These are phyloP conservation scores for Sequoiadendron giganteum DNA, from an alignment of 75 land plant genomes.

Conservation along the genomic window DNA sequence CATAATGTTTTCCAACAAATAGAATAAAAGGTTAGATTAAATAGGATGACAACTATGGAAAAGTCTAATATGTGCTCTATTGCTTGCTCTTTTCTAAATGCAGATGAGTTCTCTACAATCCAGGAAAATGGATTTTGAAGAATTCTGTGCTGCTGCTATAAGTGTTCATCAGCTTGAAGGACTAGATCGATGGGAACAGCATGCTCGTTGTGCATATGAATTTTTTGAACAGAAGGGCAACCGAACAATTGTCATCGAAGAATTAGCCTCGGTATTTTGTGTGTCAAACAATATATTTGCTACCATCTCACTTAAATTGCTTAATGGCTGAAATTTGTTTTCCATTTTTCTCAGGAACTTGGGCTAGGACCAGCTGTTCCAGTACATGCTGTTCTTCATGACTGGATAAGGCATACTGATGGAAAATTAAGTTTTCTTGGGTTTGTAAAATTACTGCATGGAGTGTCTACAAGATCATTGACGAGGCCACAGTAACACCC, in stretches of 20 bases:
- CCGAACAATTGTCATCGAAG: slow-evolving; percentile 82
- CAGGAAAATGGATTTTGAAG: slow-evolving; percentile 86
- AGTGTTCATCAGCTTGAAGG: slow-evolving; percentile 93
- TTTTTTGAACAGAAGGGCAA: slow-evolving; percentile 93
- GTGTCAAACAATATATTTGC: not conserved
- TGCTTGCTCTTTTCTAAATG: not conserved
- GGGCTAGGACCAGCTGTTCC: slow-evolving; percentile 72
- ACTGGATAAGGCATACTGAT: slow-evolving; percentile 73
- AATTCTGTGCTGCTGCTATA: slow-evolving; percentile 89
- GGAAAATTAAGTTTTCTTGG: slow-evolving; percentile 80
- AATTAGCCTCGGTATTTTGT: slow-evolving; percentile 85
- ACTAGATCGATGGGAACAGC: slow-evolving; percentile 81
- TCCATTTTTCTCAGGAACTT: slow-evolving; percentile 51
- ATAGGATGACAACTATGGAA: not conserved
- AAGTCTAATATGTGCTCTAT: not conserved
- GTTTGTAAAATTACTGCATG: slow-evolving; percentile 70
- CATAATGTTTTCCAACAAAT: not conserved
- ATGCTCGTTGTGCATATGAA: slow-evolving; percentile 83
- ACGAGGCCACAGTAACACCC: slow-evolving; percentile 34
- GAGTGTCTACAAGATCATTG: slow-evolving; percentile 47
- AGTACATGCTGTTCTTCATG: slow-evolving; percentile 71
- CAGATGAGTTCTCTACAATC: slow-evolving; percentile 86
- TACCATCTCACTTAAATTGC: not conserved
- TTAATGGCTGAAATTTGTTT: not conserved
- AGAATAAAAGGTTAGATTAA: not conserved